Evolutionary conservation across 306 rosid species (phyloP).

Genomic region (Acmispon strigosus): DNA sequence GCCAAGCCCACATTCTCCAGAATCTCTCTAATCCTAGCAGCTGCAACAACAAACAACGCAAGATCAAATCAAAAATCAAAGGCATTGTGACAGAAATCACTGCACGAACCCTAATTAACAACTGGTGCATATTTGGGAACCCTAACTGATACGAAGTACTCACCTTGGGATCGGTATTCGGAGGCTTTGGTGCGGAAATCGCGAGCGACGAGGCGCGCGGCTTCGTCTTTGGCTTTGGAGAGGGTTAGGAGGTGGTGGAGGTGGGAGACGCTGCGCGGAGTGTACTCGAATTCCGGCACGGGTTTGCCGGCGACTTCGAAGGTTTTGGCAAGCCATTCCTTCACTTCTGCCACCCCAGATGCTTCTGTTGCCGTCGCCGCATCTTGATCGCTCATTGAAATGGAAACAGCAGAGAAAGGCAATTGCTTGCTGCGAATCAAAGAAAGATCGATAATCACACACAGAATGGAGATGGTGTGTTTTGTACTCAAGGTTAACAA

Average conservation of each 20-base stretch:
- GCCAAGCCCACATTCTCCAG: conserved; percentile 88
- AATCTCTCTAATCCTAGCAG: conserved; percentile 85
- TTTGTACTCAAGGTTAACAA: too few species aligned
- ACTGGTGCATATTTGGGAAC: too few species aligned
- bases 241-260: conserved; percentile 58
- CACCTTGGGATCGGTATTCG: conserved; percentile 92
- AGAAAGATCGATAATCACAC: too few species aligned
- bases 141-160: too few species aligned
- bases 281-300: conserved; percentile 79
- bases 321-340: conserved; percentile 71
- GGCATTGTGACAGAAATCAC: not conserved
- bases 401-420: not conserved
- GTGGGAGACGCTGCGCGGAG: conserved; percentile 73
- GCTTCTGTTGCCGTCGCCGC: conserved; percentile 2
- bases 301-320: conserved; percentile 72
- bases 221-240: conserved; percentile 80
- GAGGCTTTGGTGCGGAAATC: conserved; percentile 83
- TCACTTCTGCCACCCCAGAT: conserved; percentile 46
- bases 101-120: too few species aligned
- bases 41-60: conserved; percentile 26
- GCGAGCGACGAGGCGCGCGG: conserved; percentile 73
- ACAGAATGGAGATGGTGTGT: too few species aligned
- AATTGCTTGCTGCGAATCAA: too few species aligned
- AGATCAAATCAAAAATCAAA: not conserved
- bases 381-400: conserved; percentile 31